These are phyloP conservation scores for Paxillus ammoniavirescens DNA, from an alignment of 768 basidiomycete genomes.

Conservation along the genomic window DNA sequence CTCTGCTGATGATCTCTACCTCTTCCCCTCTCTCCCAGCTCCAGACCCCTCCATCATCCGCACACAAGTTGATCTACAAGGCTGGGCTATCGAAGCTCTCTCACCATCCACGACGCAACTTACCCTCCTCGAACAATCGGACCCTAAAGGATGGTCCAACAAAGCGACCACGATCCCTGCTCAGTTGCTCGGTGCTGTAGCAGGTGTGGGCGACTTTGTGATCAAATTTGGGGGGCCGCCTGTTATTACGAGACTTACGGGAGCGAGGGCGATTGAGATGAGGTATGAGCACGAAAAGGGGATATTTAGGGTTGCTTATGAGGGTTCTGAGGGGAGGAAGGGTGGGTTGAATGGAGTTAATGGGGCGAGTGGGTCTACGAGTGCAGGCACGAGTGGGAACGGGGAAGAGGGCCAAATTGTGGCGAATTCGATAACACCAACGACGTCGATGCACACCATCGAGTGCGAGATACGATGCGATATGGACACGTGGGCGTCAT, in stretches of 20 bases:
- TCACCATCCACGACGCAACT: constrained; percentile 94
- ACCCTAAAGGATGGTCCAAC: constrained; percentile 96
- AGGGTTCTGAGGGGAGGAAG: constrained; percentile 55
- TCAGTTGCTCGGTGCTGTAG: constrained; percentile 87
- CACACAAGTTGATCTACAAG: constrained; percentile 96
- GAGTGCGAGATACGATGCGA: constrained; percentile 94
- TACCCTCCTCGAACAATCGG: constrained; percentile 93
- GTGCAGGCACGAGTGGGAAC: constrained; percentile 21
- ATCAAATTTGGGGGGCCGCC: constrained; percentile 97
- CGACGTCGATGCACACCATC: constrained; percentile 47
- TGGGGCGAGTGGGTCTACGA: constrained; percentile 10
- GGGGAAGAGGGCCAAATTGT: constrained; percentile 13
- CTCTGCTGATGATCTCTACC: constrained; percentile 84
- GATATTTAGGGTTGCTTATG: constrained; percentile 82
- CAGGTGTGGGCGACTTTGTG: constrained; percentile 92
- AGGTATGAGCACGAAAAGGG: constrained; percentile 88
- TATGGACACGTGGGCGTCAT: constrained; percentile 81
- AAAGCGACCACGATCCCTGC: constrained; percentile 85
- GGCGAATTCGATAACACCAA: background rate
- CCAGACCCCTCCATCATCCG: constrained; percentile 80
- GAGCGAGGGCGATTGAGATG: constrained; percentile 70
- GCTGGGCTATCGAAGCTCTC: constrained; percentile 94
- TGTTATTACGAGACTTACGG: constrained; percentile 77
- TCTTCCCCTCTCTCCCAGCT: constrained; percentile 74
- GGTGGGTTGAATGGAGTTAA: constrained; percentile 22